A percentile compares a stretch with the other conserved stretches of the same genome.
Conservation (phyloP, 805 yeast genomes). For the Zygosaccharomyces gambellarensis region DNA sequence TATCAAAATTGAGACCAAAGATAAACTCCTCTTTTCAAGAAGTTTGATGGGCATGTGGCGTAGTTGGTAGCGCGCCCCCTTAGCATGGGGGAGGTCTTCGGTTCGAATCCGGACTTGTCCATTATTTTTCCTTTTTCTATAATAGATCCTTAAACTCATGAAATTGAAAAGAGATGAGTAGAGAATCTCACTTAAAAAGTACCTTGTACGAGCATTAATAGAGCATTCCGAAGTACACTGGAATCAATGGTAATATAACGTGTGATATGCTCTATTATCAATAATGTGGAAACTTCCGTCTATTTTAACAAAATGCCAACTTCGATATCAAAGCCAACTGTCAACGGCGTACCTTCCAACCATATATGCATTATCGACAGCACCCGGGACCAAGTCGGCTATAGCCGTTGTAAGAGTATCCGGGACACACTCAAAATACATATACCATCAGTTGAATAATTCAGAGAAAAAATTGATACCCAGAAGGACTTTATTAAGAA, state of each 20-base stretch:
- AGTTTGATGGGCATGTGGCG: constrained; percentile 59
- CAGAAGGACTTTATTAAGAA: constrained; percentile 54
- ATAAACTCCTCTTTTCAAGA: too few species aligned
- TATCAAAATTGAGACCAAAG: too few species aligned
- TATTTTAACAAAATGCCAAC: background rate
- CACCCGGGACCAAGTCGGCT: constrained; percentile 68
- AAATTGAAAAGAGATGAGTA: background rate
- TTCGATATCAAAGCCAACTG: background rate
- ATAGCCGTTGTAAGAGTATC: constrained; percentile 80
- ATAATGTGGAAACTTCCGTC: background rate
- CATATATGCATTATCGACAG: constrained; percentile 85
- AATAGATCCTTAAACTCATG: background rate
- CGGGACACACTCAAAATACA: constrained; percentile 54
- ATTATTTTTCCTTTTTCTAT: constrained; percentile 28
- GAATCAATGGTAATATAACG: too few species aligned
- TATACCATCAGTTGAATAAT: constrained; percentile 46
- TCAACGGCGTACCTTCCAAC: constrained; percentile 44
- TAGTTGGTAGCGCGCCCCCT: constrained; percentile 76
- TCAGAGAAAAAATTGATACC: constrained; percentile 39
- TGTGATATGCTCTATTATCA: background rate
- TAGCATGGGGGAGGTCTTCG: constrained; percentile 73
- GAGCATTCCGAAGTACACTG: background rate
- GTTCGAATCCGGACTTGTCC: constrained; percentile 77
- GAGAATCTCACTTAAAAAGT: background rate
- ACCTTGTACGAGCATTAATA: background rate